Evolutionary conservation across 202 grass and related monocot species (phyloP).

Genomic region (Zizania palustris): DNA sequence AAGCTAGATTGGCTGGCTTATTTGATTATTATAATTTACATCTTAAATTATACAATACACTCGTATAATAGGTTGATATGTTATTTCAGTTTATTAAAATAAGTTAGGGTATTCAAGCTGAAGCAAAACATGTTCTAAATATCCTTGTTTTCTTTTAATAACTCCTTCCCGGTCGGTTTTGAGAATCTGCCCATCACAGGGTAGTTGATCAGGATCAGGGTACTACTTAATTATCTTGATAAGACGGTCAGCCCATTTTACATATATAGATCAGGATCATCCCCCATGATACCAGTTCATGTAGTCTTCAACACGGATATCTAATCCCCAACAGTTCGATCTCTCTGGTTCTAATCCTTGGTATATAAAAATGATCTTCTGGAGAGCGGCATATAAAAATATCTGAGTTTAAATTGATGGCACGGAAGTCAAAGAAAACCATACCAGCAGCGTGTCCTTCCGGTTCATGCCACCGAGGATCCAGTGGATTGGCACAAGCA

Average conservation of each 20-base stretch:
- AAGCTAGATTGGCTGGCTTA: no score
- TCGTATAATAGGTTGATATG: no score
- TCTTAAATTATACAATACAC: no score
- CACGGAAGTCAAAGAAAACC: constrained; percentile 13
- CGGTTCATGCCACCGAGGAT: neutral
- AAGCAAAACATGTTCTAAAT: no score
- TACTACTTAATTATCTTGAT: no score
- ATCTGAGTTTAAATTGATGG: neutral
- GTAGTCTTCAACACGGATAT: neutral
- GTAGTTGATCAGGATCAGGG: neutral
- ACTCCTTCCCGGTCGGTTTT: neutral
- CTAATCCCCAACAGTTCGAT: neutral
- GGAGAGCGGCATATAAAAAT: neutral
- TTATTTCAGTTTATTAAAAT: no score
- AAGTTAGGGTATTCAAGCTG: no score
- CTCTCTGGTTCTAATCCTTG: neutral
- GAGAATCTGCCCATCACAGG: neutral
- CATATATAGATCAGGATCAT: neutral
- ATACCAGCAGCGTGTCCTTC: neutral
- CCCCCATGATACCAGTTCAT: neutral
- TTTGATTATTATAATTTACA: no score
- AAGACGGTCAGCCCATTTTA: neutral
- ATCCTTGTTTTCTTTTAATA: neutral
- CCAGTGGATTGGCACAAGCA: neutral
- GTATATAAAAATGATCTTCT: neutral